Conservation (phyloP, 2,329 filamentous ascomycete species). For the Tolypocladium amazonense region DNA sequence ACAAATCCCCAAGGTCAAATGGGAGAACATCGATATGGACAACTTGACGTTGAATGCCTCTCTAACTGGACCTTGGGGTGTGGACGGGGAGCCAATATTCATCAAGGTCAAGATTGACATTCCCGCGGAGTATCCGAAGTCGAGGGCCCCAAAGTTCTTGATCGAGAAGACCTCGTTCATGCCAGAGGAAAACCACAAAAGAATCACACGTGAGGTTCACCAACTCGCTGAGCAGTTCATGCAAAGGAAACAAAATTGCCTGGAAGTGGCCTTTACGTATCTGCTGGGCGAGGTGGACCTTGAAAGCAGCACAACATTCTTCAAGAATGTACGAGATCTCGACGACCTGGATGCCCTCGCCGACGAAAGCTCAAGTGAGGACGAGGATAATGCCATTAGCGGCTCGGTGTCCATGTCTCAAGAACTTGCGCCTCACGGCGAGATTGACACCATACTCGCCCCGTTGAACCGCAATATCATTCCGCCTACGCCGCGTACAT, state of each 20-base stretch:
- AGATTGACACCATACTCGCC: constrained; percentile 41
- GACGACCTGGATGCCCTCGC: constrained; percentile 46
- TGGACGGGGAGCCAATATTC: constrained; percentile 44
- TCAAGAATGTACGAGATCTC: constrained; percentile 54
- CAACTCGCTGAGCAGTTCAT: constrained; percentile 46
- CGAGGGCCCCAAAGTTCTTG: constrained; percentile 45
- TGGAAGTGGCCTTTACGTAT: constrained; percentile 52
- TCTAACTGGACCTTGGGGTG: constrained; percentile 54
- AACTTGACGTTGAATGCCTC: constrained; percentile 47
- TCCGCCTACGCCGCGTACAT: constrained; percentile 46
- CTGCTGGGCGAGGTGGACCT: constrained; percentile 53
- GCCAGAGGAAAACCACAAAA: constrained; percentile 40
- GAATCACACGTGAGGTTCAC: constrained; percentile 43
- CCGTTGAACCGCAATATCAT: constrained; percentile 40
- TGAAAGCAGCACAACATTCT: constrained; percentile 48
- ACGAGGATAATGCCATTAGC: constrained; percentile 45
- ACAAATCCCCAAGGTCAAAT: constrained; percentile 52
- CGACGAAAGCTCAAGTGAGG: constrained; percentile 78
- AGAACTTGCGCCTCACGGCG: constrained; percentile 44
- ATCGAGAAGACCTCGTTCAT: constrained; percentile 55
- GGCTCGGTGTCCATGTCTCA: constrained; percentile 51
- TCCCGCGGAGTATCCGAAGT: constrained; percentile 47
- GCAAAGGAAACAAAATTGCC: constrained; percentile 47
- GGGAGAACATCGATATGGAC: constrained; percentile 56
- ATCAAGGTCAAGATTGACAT: constrained; percentile 52